Evolutionary conservation across 495 filamentous ascomycete species (phyloP).

Genomic region (Delitschia confertaspora): DNA sequence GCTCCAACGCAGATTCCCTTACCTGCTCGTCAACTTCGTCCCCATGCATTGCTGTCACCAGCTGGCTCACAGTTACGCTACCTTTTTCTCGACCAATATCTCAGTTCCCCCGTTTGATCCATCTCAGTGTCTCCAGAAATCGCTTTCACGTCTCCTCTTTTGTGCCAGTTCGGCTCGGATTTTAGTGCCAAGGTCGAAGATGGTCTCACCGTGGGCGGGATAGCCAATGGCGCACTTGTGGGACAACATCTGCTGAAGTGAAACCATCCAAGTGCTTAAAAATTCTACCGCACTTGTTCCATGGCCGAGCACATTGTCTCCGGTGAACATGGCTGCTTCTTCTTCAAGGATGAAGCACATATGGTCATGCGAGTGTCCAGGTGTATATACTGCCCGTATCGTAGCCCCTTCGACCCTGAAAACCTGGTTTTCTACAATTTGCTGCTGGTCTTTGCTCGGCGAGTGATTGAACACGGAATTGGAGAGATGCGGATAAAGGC

Average conservation of each 20-base stretch:
- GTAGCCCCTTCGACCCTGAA: slow-evolving; percentile 39
- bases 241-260: slow-evolving; percentile 30
- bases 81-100: background rate
- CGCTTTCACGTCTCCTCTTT: slow-evolving; percentile 36
- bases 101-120: slow-evolving; percentile 29
- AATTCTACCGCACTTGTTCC: slow-evolving; percentile 38
- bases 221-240: slow-evolving; percentile 36
- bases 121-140: slow-evolving; percentile 30
- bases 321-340: slow-evolving; percentile 24
- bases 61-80: background rate
- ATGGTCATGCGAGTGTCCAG: slow-evolving; percentile 41
- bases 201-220: slow-evolving; percentile 38
- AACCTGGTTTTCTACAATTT: slow-evolving; percentile 43
- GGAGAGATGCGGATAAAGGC: slow-evolving; percentile 18
- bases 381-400: slow-evolving; percentile 35
- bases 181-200: slow-evolving; percentile 33
- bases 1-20: slow-evolving; percentile 35
- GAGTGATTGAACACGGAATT: slow-evolving; percentile 38
- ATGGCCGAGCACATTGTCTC: slow-evolving; percentile 39
- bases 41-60: slow-evolving; percentile 36
- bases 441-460: slow-evolving; percentile 41
- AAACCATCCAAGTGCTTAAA: slow-evolving; percentile 36
- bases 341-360: slow-evolving; percentile 41
- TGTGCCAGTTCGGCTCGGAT: slow-evolving; percentile 34
- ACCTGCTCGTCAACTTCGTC: slow-evolving; percentile 29